Conservation (phyloP, 176 grass and related monocot species). For the Musa itinerans region DNA sequence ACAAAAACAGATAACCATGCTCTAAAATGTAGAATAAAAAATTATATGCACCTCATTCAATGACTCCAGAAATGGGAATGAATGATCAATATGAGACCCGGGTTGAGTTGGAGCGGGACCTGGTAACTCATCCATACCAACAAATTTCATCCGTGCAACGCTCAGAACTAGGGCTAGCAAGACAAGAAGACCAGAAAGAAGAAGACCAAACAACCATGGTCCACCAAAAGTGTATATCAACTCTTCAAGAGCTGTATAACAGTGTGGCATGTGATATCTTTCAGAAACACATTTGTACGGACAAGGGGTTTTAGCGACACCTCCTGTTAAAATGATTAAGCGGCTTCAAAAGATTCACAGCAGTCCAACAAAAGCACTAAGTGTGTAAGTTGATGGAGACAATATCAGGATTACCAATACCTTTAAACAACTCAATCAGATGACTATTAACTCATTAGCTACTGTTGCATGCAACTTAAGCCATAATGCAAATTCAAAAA, state of each 20-base stretch:
- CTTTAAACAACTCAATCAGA: background rate
- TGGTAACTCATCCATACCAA: constrained; percentile 84
- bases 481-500: background rate
- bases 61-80: constrained; percentile 98
- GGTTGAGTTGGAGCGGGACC: constrained; percentile 92
- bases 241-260: constrained; percentile 94
- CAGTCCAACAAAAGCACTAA: constrained; percentile 7
- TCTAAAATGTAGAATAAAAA: constrained; percentile 3
- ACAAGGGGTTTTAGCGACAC: constrained; percentile 74
- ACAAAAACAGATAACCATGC: constrained; percentile 16
- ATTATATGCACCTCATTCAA: constrained; percentile 71
- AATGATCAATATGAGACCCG: constrained; percentile 93
- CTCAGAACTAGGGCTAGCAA: constrained; percentile 95
- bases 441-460: too few relatives aligned
- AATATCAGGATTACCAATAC: background rate
- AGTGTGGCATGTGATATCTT: constrained; percentile 98
- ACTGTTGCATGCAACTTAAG: too few relatives aligned
- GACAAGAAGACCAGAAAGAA: constrained; percentile 94
- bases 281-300: constrained; percentile 86
- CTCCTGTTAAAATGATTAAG: constrained; percentile 44
- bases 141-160: constrained; percentile 99
- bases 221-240: constrained; percentile 98
- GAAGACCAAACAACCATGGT: constrained; percentile 95
- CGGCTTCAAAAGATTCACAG: constrained; percentile 13
- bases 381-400: too few relatives aligned